These are phyloP conservation scores for Tausonia pullulans DNA, from an alignment of 1,284 basidiomycete genomes.

Conservation along the genomic window DNA sequence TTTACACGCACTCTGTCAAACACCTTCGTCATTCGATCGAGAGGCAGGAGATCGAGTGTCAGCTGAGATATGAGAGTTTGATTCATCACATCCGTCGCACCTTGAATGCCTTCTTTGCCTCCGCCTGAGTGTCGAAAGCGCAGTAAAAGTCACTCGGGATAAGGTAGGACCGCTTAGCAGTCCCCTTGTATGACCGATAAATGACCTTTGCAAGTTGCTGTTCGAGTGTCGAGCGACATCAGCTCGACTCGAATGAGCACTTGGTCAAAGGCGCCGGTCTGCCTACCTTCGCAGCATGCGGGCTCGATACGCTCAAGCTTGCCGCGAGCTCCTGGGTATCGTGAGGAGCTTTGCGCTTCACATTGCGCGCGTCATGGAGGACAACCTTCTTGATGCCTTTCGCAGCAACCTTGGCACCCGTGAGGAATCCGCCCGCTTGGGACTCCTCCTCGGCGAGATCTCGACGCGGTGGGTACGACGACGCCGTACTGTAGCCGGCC, in stretches of 20 bases:
- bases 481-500: too few species aligned
- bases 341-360: conserved; percentile 42
- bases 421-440: conserved; percentile 30
- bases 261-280: neutral
- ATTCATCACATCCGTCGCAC: too few species aligned
- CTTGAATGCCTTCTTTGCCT: conserved; percentile 55
- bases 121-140: conserved; percentile 47
- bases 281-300: conserved; percentile 49
- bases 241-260: too few species aligned
- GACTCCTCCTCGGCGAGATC: conserved; percentile 29
- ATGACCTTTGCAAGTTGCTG: conserved; percentile 56
- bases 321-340: too few species aligned
- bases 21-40: conserved; percentile 28
- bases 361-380: conserved; percentile 59
- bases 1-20: conserved; percentile 42
- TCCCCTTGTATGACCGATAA: conserved; percentile 47
- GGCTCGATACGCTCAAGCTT: too few species aligned
- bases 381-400: conserved; percentile 50
- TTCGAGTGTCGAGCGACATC: neutral
- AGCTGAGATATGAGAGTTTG: too few species aligned
- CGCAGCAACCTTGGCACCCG: conserved; percentile 48
- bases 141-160: conserved; percentile 56
- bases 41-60: too few species aligned
- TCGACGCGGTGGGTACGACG: neutral
- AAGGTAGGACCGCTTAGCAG: conserved; percentile 43